Evolutionary conservation across 352 stramenopile species (phyloP), one percentile per base, ranked within the genome.

Genomic region (Pythium phragmiticola): DNA sequence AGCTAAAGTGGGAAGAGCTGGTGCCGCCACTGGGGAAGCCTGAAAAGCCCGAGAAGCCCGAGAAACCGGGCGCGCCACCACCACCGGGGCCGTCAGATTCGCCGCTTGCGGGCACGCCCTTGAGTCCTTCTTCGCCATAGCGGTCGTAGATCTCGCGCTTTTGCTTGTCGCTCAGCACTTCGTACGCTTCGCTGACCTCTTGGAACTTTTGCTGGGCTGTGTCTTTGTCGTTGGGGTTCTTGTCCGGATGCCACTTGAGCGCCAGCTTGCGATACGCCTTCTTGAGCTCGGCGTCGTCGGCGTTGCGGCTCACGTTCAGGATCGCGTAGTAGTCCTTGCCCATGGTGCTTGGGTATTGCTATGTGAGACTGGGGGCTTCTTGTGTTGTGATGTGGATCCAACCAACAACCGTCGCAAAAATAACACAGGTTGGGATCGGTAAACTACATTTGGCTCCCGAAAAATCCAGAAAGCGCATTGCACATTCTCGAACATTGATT

Each of bases 131-230:
- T 69, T 98, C 92, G 16, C 93, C 93, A 56, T 92, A 98, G 54
- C 96, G 81, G 67, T 98, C 94, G 63, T 97, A 98, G 37, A 96
- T 90, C 65, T 94, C 76, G 52, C 91, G 78, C 73, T 97, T 97
- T 49, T 98, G 82, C 69, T 94, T 94, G 75, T 98, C 94, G 65
- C 84, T 95, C 33, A 98, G 77, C 47, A 98, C 90, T 55, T 97
- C 89, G 71, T 98, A 98, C 7, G 94, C 94, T 47, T 97, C 88
- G 34, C 80, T 87, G 39, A 98, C 87, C 51, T 97, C 89, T 72
- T 98, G 94, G 66, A 98, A 98, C 74, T 97, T 96, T 57, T 87
- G 75, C 68, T 95, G 87, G 13, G 92, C 90, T 0, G 45, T 66
- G 0, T 97, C 90, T 57, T 82, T 63, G 68, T 95, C 78, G 63